Conservation (phyloP, 1,139 yeast species). For the Saccharomyces hybrid region DNA sequence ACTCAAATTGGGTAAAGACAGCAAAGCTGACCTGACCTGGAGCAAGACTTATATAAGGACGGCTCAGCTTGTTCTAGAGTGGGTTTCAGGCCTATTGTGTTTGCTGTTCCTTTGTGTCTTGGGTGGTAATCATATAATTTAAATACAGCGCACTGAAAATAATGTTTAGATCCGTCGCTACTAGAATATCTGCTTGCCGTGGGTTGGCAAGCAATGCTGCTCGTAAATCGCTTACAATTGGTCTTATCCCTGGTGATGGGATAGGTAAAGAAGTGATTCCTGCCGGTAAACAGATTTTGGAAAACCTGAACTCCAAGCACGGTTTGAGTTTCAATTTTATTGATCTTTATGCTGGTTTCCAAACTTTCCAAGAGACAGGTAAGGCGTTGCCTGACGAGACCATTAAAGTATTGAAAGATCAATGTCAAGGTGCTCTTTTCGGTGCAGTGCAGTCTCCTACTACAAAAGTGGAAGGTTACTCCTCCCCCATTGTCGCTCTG, state of each 20-base stretch:
- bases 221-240: slow-evolving; percentile 31
- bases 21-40: not conserved
- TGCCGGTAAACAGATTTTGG: slow-evolving; percentile 78
- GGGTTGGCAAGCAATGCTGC: slow-evolving; percentile 17
- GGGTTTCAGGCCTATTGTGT: not conserved
- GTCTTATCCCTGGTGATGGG: slow-evolving; percentile 41
- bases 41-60: not conserved
- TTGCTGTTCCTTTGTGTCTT: not conserved
- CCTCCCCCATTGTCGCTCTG: slow-evolving; percentile 95
- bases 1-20: not conserved
- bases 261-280: slow-evolving; percentile 27
- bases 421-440: slow-evolving; percentile 94
- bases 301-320: slow-evolving; percentile 65
- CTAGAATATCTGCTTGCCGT: slow-evolving; percentile 20
- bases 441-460: slow-evolving; percentile 97
- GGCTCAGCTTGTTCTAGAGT: not conserved
- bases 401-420: slow-evolving; percentile 63
- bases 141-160: not conserved
- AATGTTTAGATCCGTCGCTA: slow-evolving; percentile 24
- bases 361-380: slow-evolving; percentile 85
- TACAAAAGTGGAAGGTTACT: slow-evolving; percentile 88
- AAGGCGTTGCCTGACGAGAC: slow-evolving; percentile 92
- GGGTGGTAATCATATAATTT: not conserved
- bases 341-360: slow-evolving; percentile 88
- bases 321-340: slow-evolving; percentile 80